Percentiles rank a stretch among this genome's conserved stretches.
phyloP scores from a whole-genome alignment of 1,139 yeast genomes.

The Spathaspora sp. region DNA sequence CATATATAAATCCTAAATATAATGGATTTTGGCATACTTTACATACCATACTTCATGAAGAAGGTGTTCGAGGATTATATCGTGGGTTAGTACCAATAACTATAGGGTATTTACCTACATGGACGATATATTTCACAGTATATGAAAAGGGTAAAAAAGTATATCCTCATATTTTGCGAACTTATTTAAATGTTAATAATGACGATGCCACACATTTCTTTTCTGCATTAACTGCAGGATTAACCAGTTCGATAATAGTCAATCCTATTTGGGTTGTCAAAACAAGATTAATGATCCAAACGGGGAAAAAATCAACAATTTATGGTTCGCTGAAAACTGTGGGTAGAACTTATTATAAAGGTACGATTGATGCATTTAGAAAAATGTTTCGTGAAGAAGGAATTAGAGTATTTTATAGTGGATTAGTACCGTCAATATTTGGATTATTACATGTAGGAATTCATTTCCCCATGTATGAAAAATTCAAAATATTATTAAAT shows the following conservation, averaged over 20 bases:
- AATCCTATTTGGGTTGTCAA: constrained; percentile 98
- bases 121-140: constrained; percentile 93
- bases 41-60: constrained; percentile 63
- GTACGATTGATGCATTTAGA: constrained; percentile 79
- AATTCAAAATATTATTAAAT: constrained; percentile 55
- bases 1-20: constrained; percentile 31
- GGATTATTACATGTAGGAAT: constrained; percentile 94
- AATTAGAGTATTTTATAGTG: constrained; percentile 78
- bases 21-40: constrained; percentile 63
- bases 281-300: constrained; percentile 89
- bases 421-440: constrained; percentile 84
- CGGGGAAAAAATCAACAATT: constrained; percentile 46
- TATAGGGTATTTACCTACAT: constrained; percentile 92
- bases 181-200: constrained; percentile 28
- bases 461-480: constrained; percentile 95
- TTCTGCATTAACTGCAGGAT: constrained; percentile 89
- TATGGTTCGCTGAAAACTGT: constrained; percentile 18
- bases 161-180: constrained; percentile 26
- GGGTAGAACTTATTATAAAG: constrained; percentile 52
- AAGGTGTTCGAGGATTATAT: constrained; percentile 81
- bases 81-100: constrained; percentile 90
- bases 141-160: constrained; percentile 73
- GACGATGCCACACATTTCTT: constrained; percentile 65
- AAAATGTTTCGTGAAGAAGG: constrained; percentile 85
- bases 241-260: constrained; percentile 79